phyloP scores from a whole-genome alignment of 176 grass and related monocot species.

The Calamus simplicifolius region DNA sequence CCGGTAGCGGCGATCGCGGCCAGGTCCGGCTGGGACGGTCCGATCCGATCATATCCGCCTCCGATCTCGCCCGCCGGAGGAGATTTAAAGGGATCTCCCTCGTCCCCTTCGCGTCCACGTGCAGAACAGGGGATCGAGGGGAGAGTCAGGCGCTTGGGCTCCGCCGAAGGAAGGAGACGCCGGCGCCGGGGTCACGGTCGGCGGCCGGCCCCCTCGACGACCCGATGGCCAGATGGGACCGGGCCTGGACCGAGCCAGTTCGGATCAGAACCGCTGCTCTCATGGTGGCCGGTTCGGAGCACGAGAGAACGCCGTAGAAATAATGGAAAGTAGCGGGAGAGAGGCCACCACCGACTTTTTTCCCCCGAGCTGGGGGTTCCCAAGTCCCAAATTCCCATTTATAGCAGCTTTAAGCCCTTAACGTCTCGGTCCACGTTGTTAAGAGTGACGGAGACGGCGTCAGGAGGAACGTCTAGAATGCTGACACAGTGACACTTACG shows the following conservation, averaged over 20 bases:
- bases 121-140: neutral
- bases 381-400: no score
- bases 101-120: neutral
- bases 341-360: no score
- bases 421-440: no score
- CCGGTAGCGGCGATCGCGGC: neutral
- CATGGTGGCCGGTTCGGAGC: conserved; percentile 13
- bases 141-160: neutral
- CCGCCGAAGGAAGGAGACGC: conserved; percentile 7
- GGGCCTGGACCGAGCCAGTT: conserved; percentile 17
- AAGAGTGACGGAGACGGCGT: no score
- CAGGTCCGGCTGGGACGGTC: neutral
- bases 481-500: no score
- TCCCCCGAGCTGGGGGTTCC: no score
- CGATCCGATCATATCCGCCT: conserved; percentile 30
- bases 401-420: no score
- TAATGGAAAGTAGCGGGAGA: no score
- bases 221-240: neutral
- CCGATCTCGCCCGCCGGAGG: conserved; percentile 59
- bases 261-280: conserved; percentile 26
- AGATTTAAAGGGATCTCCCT: neutral
- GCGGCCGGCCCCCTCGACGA: no score
- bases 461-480: no score
- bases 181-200: neutral
- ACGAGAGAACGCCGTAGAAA: no score